Evolutionary conservation across 2,329 filamentous ascomycete genomes (phyloP).

Genomic region (Arthroderma sp.): DNA sequence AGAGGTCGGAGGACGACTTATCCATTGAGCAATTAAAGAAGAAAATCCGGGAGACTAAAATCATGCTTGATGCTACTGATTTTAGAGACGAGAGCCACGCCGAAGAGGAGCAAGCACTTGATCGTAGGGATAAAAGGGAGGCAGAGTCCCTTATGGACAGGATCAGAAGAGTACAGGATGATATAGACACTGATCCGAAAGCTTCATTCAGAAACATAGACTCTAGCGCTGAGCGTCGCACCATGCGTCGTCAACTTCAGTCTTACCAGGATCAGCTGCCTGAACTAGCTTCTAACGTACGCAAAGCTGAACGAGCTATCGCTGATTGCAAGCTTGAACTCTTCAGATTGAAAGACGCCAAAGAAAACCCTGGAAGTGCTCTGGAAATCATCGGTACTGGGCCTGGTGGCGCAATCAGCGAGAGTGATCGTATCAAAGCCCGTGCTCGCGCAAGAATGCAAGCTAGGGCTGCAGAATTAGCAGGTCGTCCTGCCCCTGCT

Average conservation of each 20-base stretch:
- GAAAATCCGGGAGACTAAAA: constrained; percentile 85
- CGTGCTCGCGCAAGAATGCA: constrained; percentile 98
- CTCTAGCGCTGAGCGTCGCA: constrained; percentile 74
- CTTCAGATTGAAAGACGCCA: constrained; percentile 86
- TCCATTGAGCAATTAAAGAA: constrained; percentile 80
- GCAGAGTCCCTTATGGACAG: constrained; percentile 89
- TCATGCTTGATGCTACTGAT: constrained; percentile 89
- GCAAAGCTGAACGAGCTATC: constrained; percentile 82
- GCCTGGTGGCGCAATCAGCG: constrained; percentile 78
- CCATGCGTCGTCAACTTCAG: constrained; percentile 81
- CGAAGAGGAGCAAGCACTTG: constrained; percentile 85
- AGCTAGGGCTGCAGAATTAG: constrained; percentile 82
- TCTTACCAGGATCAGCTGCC: constrained; percentile 79
- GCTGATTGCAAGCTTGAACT: constrained; percentile 83
- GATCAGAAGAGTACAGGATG: constrained; percentile 81
- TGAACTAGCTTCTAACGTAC: constrained; percentile 80
- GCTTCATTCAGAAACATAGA: constrained; percentile 57
- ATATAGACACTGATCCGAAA: constrained; percentile 85
- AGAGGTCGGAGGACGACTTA: constrained; percentile 63
- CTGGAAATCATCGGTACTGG: constrained; percentile 80
- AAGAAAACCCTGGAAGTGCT: constrained; percentile 72
- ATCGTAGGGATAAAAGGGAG: constrained; percentile 79
- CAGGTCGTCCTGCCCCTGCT: constrained; percentile 66
- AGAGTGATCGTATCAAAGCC: constrained; percentile 87
- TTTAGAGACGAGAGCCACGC: constrained; percentile 82